Base-by-base conservation (phyloP, 768 basidiomycete genomes). In the Scleroderma bovista region DNA sequence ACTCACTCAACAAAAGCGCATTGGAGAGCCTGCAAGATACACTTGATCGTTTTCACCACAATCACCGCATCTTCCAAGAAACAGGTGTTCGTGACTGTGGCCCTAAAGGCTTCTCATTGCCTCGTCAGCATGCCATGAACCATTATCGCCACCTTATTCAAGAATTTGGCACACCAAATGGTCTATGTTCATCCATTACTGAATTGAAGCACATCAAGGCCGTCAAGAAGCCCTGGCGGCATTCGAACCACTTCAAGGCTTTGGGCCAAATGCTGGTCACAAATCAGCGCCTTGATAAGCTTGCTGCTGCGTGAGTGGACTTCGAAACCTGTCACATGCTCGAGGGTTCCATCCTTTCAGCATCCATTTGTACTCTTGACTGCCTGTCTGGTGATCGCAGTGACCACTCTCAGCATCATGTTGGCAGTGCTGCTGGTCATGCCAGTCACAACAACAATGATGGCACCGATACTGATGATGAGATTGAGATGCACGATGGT, bases 81-180 rank as follows among this genome's bases (percentile, higher is more conserved):
- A 17, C 26, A 12, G 58, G 54, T 24, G 51, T 65, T 4, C 55
- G 4, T 40, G 19, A 15, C 5, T 10, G 10, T 39, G 37, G 63
- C 4, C 38, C 38, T 23, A 45, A 54, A 8, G 51, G 56, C 2
- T 60, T 64, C 36, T 57, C 51, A 6, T 54, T 69, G 1, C 68
- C 66, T 2, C 53, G 59, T 1, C 67, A 69, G 37, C 69, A 69
- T 33, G 56, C 65, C 0, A 49, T 70, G 8, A 13, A 47, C 1
- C 69, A 71, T 32, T 70, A 68, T 36, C 9, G 4, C 2, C 29
- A 23, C 3, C 45, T 56, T 6, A 66, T 66, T 36, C 44, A 39
- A 7, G 33, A 53, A 2, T 67, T 64, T 51, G 61, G 61, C 0
- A 51, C 63, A 12, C 64, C 57, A 3, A 65, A 66, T 55, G 67